Evolutionary conservation across 139 green algal genomes (phyloP), one percentile per base, ranked within the genome.

Genomic region (Chlamydomonas sp.): DNA sequence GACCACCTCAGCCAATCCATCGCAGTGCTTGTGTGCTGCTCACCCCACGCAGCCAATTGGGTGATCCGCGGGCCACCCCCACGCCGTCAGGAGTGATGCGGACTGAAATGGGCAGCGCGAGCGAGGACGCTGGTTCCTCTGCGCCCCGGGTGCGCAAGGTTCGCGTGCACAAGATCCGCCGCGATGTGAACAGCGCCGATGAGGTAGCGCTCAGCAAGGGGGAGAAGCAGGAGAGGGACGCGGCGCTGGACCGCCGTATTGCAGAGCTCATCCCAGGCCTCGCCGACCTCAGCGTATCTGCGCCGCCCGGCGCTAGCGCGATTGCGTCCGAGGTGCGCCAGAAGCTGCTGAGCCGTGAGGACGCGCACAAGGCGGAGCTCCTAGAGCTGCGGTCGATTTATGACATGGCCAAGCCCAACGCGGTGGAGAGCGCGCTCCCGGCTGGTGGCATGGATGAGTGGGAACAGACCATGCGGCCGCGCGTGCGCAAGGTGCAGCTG

Each of bases 201-300:
- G n/a, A n/a, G n/a, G n/a, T n/a, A n/a, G n/a, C n/a, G n/a, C n/a
- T n/a, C n/a, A n/a, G n/a, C n/a, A n/a, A 64, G 26, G 26, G 8
- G 20, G 54, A 64, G 26, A 26, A 36, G 16, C 8, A 10, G 16
- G 63, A 70, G 22, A 35, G 35, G 4, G 29, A 57, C 34, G 35
- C 34, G 24, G 62, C 71, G 37, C 58, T 81, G 43, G 76, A 82
- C 31, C 37, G 65, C 3, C 62, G 71, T 13, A 76, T 85, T 30
- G 69, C 70, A 4, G 80, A 83, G 66, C 79, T 85, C 49, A 69
- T 85, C 35, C 80, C 80, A n/a, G 60, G 58, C 50, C 78, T 85
- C 35, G 80, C 80, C 29, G 80, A 85, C 30, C 71, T 85, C 1
- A 74, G 70, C 1, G 2, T 83, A 0, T 58, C 37, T 59, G 26